Conservation (phyloP, 768 basidiomycete genomes). For the Podaxis sp. region DNA sequence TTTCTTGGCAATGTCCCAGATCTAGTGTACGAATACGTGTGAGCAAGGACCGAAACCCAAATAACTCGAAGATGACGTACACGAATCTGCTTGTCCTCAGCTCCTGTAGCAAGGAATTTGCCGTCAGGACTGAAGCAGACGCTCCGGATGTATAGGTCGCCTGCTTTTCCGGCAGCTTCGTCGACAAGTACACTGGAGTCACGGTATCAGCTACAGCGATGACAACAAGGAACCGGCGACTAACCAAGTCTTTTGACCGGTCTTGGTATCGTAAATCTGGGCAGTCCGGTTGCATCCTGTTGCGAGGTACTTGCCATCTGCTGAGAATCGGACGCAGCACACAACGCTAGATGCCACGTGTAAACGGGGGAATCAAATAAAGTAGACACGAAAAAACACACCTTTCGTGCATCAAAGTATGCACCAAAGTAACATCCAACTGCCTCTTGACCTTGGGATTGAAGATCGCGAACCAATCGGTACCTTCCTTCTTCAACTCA, state of each 20-base stretch:
- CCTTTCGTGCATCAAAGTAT: constrained; percentile 85
- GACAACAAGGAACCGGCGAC: constrained; percentile 25
- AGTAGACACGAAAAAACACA: constrained; percentile 31
- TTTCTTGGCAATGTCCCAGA: constrained; percentile 84
- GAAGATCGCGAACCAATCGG: constrained; percentile 86
- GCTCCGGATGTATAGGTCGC: constrained; percentile 91
- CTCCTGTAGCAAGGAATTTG: constrained; percentile 86
- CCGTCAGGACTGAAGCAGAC: constrained; percentile 91
- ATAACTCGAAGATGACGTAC: constrained; percentile 40
- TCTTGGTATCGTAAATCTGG: constrained; percentile 93
- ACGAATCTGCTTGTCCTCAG: constrained; percentile 87
- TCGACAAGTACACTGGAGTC: constrained; percentile 68
- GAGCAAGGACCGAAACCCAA: constrained; percentile 26
- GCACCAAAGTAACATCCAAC: constrained; percentile 73
- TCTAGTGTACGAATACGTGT: constrained; percentile 41
- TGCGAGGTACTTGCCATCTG: constrained; percentile 88
- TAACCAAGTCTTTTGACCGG: constrained; percentile 83
- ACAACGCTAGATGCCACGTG: constrained; percentile 39
- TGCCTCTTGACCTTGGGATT: constrained; percentile 72
- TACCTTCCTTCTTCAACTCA: constrained; percentile 64
- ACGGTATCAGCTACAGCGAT: background rate
- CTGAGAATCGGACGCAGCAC: constrained; percentile 94
- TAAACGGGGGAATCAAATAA: constrained; percentile 9
- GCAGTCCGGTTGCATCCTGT: constrained; percentile 93
- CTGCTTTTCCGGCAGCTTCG: constrained; percentile 67